phyloP scores from a whole-genome alignment of 164 flowering plant genomes.

The Warburgia ugandensis region DNA sequence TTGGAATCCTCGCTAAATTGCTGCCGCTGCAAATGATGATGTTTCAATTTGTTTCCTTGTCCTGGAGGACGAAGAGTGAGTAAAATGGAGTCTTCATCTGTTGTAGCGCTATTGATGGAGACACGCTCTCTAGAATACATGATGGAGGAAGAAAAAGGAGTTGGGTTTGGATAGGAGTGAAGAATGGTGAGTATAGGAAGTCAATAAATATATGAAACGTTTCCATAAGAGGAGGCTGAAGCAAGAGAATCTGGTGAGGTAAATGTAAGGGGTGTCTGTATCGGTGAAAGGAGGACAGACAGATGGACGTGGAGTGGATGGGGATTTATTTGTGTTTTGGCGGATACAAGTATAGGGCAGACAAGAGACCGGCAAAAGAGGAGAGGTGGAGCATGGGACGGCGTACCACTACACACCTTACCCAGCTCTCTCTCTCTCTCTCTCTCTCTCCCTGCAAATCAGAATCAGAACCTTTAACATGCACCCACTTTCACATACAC shows the following conservation, averaged over 20 bases:
- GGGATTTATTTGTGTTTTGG: constrained; percentile 17
- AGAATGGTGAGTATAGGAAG: not conserved
- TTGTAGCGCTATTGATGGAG: not conserved
- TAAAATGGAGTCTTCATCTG: constrained; percentile 33
- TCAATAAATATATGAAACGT: not conserved
- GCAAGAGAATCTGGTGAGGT: not conserved
- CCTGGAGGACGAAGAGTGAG: constrained; percentile 58
- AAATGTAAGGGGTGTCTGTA: not conserved
- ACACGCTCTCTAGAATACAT: not conserved
- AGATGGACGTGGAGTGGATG: constrained; percentile 16
- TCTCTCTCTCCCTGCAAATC: too few relatives aligned
- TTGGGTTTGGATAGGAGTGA: not conserved
- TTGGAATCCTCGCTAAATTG: constrained; percentile 5
- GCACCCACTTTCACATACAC: too few relatives aligned
- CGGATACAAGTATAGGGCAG: constrained; percentile 25
- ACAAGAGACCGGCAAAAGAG: constrained; percentile 30
- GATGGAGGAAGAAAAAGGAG: not conserved
- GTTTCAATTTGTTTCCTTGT: constrained; percentile 11
- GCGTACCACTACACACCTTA: too few relatives aligned
- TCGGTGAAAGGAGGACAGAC: not conserved
- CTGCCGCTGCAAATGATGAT: not conserved
- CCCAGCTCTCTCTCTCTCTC: too few relatives aligned
- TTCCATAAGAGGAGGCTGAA: not conserved
- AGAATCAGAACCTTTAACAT: too few relatives aligned
- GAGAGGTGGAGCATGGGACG: constrained; percentile 10